These are phyloP conservation scores for Morella rubra DNA, from an alignment of 306 rosid genomes.

Conservation along the genomic window DNA sequence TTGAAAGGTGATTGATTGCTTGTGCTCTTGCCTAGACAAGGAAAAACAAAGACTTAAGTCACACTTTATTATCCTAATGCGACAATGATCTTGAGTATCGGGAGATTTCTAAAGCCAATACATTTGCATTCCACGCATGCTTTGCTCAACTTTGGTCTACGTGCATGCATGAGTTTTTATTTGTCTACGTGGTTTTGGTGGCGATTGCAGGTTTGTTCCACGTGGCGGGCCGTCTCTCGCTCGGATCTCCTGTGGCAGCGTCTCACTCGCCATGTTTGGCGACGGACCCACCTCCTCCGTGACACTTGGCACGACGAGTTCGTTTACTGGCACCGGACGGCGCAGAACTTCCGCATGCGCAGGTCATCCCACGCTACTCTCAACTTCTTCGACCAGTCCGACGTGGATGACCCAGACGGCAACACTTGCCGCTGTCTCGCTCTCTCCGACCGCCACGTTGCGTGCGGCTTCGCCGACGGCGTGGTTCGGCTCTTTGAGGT, in stretches of 20 bases:
- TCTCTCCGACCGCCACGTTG: conserved; percentile 63
- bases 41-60: no score
- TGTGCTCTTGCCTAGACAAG: no score
- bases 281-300: conserved; percentile 34
- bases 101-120: no score
- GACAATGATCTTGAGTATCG: no score
- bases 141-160: no score
- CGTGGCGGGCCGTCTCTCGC: conserved; percentile 77
- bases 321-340: conserved; percentile 66
- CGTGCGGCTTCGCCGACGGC: conserved; percentile 83
- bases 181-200: background rate
- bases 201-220: conserved; percentile 69
- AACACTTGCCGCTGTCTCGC: conserved; percentile 69
- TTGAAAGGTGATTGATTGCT: background rate
- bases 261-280: conserved; percentile 60
- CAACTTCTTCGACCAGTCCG: conserved; percentile 38
- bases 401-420: conserved; percentile 31
- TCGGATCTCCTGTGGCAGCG: conserved; percentile 63
- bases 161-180: background rate
- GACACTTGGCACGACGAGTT: conserved; percentile 72
- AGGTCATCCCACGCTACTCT: conserved; percentile 28
- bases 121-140: no score
- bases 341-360: conserved; percentile 43
- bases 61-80: no score
- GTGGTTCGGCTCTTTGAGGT: conserved; percentile 71